A percentile compares a stretch with the other conserved stretches of the same genome.
Conservation (phyloP, 2,329 filamentous ascomycete species). For the Nothomitra cinnamomea region DNA sequence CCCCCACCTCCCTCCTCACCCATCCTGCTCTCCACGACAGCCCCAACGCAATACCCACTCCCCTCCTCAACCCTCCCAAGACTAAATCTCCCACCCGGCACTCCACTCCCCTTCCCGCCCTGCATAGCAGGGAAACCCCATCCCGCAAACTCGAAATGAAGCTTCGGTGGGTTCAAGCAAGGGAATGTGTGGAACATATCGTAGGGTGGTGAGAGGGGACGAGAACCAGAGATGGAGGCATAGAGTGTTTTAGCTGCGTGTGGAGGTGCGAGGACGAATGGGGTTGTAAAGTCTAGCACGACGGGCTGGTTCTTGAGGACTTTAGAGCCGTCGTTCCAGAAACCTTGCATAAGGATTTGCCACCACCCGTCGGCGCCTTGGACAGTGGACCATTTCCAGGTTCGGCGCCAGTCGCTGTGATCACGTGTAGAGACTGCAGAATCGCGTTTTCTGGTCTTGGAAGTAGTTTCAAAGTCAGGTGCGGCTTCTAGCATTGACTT, state of each 20-base stretch:
- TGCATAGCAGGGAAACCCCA: slow-evolving; percentile 13
- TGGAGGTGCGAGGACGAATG: slow-evolving; percentile 19
- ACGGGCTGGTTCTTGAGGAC: background rate
- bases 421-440: slow-evolving; percentile 4
- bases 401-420: slow-evolving; percentile 10
- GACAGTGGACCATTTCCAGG: slow-evolving; percentile 18
- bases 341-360: slow-evolving; percentile 18
- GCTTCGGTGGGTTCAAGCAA: slow-evolving; percentile 15
- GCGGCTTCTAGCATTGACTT: slow-evolving; percentile 6
- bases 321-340: slow-evolving; percentile 7
- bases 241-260: slow-evolving; percentile 17
- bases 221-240: slow-evolving; percentile 18
- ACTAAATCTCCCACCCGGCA: slow-evolving; percentile 13
- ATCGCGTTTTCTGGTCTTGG: slow-evolving; percentile 1
- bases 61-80: slow-evolving; percentile 12
- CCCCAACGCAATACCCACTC: slow-evolving; percentile 14
- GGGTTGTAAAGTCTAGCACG: slow-evolving; percentile 15
- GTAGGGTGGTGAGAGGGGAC: slow-evolving; percentile 14
- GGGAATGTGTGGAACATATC: slow-evolving; percentile 19
- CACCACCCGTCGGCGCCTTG: slow-evolving; percentile 20
- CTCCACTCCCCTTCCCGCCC: slow-evolving; percentile 7
- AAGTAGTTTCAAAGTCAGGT: slow-evolving; percentile 6
- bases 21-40: slow-evolving; percentile 13
- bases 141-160: slow-evolving; percentile 16
- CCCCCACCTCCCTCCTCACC: slow-evolving; percentile 7